Percentiles rank a stretch among this genome's conserved stretches.
phyloP scores from a whole-genome alignment of 1,139 yeast species.

The Hanseniaspora sp. region DNA sequence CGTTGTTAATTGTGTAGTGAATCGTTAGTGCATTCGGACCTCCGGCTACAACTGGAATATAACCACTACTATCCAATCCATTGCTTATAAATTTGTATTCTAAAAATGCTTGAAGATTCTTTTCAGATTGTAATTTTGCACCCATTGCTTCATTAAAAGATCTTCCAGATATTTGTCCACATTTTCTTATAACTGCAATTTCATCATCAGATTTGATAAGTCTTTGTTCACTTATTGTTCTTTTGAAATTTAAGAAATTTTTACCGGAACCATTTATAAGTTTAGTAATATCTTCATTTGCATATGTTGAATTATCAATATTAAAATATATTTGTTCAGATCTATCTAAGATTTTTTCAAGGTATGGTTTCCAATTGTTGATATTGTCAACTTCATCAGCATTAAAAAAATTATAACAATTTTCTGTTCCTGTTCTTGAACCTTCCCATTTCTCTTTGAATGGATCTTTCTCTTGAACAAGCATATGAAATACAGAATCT shows the following conservation, averaged over 20 bases:
- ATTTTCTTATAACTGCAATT: constrained; percentile 63
- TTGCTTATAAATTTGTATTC: constrained; percentile 74
- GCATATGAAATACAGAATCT: constrained; percentile 56
- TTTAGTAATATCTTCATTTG: constrained; percentile 23
- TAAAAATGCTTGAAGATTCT: constrained; percentile 66
- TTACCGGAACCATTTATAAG: constrained; percentile 29
- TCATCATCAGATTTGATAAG: constrained; percentile 68
- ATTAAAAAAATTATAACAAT: constrained; percentile 72
- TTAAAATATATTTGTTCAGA: constrained; percentile 45
- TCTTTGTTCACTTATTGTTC: constrained; percentile 47
- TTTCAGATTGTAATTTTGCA: constrained; percentile 54
- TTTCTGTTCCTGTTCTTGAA: constrained; percentile 71
- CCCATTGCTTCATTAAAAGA: constrained; percentile 79
- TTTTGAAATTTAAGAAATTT: constrained; percentile 35
- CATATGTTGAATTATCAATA: constrained; percentile 22
- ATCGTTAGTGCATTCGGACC: constrained; percentile 79
- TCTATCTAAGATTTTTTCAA: constrained; percentile 38
- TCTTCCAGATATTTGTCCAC: constrained; percentile 69
- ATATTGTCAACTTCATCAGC: constrained; percentile 64
- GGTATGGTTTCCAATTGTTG: constrained; percentile 34
- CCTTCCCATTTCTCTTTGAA: constrained; percentile 91
- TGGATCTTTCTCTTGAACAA: constrained; percentile 76
- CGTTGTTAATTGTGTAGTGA: constrained; percentile 85
- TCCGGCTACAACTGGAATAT: constrained; percentile 92
- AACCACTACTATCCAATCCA: constrained; percentile 85